A percentile compares a stretch with the other conserved stretches of the same genome.
Evolutionary conservation across 805 yeast genomes (phyloP).

Genomic region (Teunomyces stri): DNA sequence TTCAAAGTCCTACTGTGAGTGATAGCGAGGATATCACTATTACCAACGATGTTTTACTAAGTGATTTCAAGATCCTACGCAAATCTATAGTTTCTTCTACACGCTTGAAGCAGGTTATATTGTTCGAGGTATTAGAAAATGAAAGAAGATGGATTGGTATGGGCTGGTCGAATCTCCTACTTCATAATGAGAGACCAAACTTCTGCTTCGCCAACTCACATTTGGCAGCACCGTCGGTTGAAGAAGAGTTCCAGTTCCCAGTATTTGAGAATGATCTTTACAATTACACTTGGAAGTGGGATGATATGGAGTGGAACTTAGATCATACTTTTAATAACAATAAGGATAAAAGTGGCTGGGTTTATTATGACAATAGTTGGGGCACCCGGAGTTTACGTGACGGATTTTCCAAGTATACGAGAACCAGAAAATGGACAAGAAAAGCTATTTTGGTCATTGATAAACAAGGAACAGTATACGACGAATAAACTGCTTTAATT

Average conservation of each 20-base stretch:
- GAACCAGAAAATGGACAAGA: slow-evolving; percentile 52
- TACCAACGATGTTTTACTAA: slow-evolving; percentile 19
- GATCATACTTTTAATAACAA: slow-evolving; percentile 41
- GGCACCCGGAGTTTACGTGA: slow-evolving; percentile 36
- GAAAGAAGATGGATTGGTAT: slow-evolving; percentile 62
- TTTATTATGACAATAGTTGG: slow-evolving; percentile 54
- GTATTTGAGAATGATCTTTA: slow-evolving; percentile 34
- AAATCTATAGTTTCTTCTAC: slow-evolving; percentile 40
- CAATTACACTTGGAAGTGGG: slow-evolving; percentile 54
- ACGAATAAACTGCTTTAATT: slow-evolving; percentile 1
- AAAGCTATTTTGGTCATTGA: slow-evolving; percentile 37
- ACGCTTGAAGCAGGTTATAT: slow-evolving; percentile 45
- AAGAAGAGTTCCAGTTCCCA: slow-evolving; percentile 46
- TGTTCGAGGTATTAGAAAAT: slow-evolving; percentile 53
- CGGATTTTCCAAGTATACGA: slow-evolving; percentile 49
- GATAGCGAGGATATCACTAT: slow-evolving; percentile 15
- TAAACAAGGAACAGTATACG: slow-evolving; percentile 13
- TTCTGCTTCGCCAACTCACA: slow-evolving; percentile 44
- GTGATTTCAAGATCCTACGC: slow-evolving; percentile 38
- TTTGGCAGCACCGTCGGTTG: slow-evolving; percentile 25
- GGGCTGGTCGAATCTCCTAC: slow-evolving; percentile 53
- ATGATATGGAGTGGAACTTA: slow-evolving; percentile 50
- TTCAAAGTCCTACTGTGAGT: slow-evolving; percentile 17
- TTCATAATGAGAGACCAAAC: slow-evolving; percentile 52
- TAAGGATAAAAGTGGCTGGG: slow-evolving; percentile 50